phyloP scores from a whole-genome alignment of 768 basidiomycete species.

The Cantharellus anzutake region DNA sequence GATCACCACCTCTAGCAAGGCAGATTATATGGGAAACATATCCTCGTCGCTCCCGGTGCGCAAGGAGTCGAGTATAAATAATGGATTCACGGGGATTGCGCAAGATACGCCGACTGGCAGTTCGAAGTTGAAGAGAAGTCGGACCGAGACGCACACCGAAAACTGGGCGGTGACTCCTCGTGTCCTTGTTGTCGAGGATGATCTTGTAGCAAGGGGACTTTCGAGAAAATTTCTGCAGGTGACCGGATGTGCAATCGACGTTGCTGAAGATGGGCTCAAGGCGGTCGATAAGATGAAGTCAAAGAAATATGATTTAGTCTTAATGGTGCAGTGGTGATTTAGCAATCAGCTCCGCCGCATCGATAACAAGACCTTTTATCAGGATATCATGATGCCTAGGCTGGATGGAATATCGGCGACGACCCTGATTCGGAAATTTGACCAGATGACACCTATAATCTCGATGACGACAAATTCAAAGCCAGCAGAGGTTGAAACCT shows the following conservation, averaged over 20 bases:
- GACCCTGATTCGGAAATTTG: conserved; percentile 82
- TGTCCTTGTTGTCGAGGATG: conserved; percentile 88
- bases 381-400: conserved; percentile 90
- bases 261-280: conserved; percentile 78
- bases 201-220: conserved; percentile 72
- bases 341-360: background rate
- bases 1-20: too few species aligned
- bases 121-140: too few species aligned
- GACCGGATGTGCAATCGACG: conserved; percentile 84
- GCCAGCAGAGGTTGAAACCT: conserved; percentile 81
- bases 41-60: too few species aligned
- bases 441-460: conserved; percentile 88
- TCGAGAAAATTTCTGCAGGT: conserved; percentile 87
- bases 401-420: conserved; percentile 79
- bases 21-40: too few species aligned
- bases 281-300: conserved; percentile 31
- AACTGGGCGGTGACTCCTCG: conserved; percentile 30
- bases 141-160: background rate
- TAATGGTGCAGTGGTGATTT: conserved; percentile 49
- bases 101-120: too few species aligned
- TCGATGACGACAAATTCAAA: conserved; percentile 93
- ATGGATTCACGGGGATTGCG: too few species aligned
- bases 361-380: background rate
- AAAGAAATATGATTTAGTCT: conserved; percentile 86
- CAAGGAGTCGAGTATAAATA: too few species aligned